phyloP scores from a whole-genome alignment of 176 grass and related monocot genomes.

The Pharus latifolius region DNA sequence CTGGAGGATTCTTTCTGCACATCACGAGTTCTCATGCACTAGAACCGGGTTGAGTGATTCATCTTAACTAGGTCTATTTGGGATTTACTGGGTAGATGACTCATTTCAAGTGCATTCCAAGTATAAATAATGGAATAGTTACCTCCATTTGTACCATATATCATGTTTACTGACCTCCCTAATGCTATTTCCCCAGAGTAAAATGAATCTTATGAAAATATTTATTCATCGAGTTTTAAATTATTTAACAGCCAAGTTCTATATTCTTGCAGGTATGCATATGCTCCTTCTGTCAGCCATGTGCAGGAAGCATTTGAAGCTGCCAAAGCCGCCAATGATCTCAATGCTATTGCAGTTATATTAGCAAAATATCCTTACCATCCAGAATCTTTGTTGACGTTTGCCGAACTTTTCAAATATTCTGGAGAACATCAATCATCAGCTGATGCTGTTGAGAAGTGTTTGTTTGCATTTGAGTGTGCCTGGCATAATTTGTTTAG shows the following conservation, averaged over 20 bases:
- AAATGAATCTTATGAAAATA: no score
- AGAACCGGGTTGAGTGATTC: neutral
- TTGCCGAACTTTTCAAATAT: slow-evolving; percentile 95
- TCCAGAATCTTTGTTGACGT: slow-evolving; percentile 78
- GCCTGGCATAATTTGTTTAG: slow-evolving; percentile 79
- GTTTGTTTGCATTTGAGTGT: slow-evolving; percentile 84
- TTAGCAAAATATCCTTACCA: slow-evolving; percentile 75
- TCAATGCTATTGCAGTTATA: slow-evolving; percentile 76
- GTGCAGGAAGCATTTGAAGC: slow-evolving; percentile 83
- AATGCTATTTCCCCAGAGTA: neutral
- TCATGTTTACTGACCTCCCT: neutral
- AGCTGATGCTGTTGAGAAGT: slow-evolving; percentile 75
- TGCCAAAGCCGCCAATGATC: slow-evolving; percentile 84
- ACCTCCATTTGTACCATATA: neutral
- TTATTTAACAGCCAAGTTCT: neutral
- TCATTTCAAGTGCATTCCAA: neutral
- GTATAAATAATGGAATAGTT: no score
- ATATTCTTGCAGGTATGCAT: slow-evolving; percentile 49
- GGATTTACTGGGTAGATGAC: neutral
- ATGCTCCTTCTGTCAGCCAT: slow-evolving; percentile 50
- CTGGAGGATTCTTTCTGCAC: neutral
- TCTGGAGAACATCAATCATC: slow-evolving; percentile 93
- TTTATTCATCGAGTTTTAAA: neutral
- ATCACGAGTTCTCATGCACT: neutral
- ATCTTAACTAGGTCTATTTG: neutral